A percentile compares a stretch with the other conserved stretches of the same genome.
phyloP scores from a whole-genome alignment of 768 basidiomycete genomes.

The Mycena kentingensis region DNA sequence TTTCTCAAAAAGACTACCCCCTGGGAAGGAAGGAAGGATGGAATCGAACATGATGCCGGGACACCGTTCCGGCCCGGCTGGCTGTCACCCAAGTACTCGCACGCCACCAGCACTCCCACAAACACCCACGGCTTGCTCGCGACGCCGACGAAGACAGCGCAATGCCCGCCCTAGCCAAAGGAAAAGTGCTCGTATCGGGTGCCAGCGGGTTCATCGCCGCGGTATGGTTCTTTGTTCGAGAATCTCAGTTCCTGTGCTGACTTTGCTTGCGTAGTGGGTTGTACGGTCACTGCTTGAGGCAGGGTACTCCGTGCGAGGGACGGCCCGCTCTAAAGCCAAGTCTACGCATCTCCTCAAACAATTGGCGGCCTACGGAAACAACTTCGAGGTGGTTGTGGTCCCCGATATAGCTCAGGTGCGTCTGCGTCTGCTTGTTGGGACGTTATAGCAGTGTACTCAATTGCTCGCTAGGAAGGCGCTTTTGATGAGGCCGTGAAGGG shows the following conservation, averaged over 20 bases:
- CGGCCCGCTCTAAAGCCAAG: slow-evolving; percentile 64
- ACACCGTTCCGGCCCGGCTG: too few relatives aligned
- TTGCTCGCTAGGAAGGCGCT: slow-evolving; percentile 62
- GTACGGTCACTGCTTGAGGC: slow-evolving; percentile 55
- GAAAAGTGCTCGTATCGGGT: slow-evolving; percentile 52
- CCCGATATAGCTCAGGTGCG: slow-evolving; percentile 57
- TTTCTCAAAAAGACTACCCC: too few relatives aligned
- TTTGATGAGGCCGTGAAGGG: slow-evolving; percentile 82
- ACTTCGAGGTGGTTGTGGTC: slow-evolving; percentile 66
- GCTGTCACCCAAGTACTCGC: too few relatives aligned
- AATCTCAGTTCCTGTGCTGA: neutral
- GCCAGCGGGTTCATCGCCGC: slow-evolving; percentile 63
- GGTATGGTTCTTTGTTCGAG: neutral
- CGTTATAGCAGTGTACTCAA: neutral
- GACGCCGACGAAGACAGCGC: too few relatives aligned
- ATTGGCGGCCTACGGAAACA: slow-evolving; percentile 56
- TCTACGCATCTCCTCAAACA: slow-evolving; percentile 55
- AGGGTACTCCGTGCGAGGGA: slow-evolving; percentile 66
- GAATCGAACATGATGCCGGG: too few relatives aligned
- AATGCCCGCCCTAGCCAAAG: slow-evolving; percentile 34
- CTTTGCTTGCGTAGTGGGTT: slow-evolving; percentile 41
- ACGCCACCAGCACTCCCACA: too few relatives aligned
- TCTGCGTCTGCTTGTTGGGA: neutral
- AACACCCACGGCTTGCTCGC: too few relatives aligned
- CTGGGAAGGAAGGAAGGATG: too few relatives aligned